Base-by-base conservation (phyloP, 2,329 filamentous ascomycete species). In the Trichoderma brevicompactum region DNA sequence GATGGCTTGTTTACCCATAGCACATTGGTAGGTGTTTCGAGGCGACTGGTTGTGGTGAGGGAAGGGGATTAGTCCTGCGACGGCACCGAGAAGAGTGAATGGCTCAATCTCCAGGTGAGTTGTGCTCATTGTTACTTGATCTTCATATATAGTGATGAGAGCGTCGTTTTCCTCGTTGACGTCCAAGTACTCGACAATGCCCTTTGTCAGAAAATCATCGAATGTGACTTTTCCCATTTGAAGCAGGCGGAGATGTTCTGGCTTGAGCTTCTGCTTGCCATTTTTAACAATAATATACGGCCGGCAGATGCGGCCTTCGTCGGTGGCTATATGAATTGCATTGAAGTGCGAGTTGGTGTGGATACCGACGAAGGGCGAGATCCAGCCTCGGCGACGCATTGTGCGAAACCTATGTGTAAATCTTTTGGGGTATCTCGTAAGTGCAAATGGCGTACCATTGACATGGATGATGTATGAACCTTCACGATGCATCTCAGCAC, bases 1-100 rank as follows among this genome's bases (percentile, higher is more conserved):
- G 76, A 99, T 98, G 44, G 95, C 95, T 90, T 99, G 95, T 81
- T 99, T 99, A 86, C 95, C 95, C 95, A 99, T 99, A 79, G 95
- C 95, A 80, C 94, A 97, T 83, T 98, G 94, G 74, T 99, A 99
- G 0, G 95, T 99, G 76, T 99, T 99, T 84, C 95, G 87, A 9
- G 95, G 95, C 15, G 96, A 99, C 77, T 99, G 95, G 78, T 99
- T 99, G 82, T 99, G 95, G 77, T 99, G 95, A 8, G 95, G 95
- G 74, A 98, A 99, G 5, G 95, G 95, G 75, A 99, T 99, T 43
- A 99, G 83, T 49, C 95, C 95, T 44, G 95, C 95, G 32, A 99
- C 95, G 53, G 95, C 95, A 32, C 95, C 95, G 13, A 99, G 85
- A 56, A 99, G 90, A 1, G 95, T 99, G 75, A 99, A 99, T 0